Evolutionary conservation across 169 alveolate genomes (phyloP).

Genomic region (Amoebophrya sp.): DNA sequence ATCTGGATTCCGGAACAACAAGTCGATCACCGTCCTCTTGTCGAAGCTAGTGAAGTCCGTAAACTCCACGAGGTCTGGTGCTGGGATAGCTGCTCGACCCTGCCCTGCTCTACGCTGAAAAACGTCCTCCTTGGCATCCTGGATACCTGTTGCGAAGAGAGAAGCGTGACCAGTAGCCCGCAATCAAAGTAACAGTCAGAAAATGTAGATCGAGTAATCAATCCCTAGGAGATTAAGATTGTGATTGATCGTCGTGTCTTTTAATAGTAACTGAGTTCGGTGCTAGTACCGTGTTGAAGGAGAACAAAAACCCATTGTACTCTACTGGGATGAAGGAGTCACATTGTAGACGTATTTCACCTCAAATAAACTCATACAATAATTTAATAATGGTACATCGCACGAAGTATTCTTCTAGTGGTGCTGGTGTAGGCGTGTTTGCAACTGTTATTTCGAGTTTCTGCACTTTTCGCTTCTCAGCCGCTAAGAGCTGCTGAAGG

Average conservation of each 20-base stretch:
- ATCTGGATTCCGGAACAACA: background rate
- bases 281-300: background rate
- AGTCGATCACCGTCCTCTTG: background rate
- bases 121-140: background rate
- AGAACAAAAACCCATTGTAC: background rate
- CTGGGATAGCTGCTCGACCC: background rate
- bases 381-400: background rate
- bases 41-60: background rate
- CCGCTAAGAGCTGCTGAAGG: background rate
- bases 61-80: background rate
- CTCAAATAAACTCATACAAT: background rate
- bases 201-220: background rate
- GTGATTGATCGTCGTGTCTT: background rate
- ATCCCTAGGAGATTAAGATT: background rate
- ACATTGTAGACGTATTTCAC: too few relatives aligned
- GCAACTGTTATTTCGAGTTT: background rate
- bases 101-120: background rate
- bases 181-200: background rate
- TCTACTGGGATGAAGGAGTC: background rate
- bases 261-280: background rate
- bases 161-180: background rate
- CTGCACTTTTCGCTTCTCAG: slow-evolving; percentile 6
- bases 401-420: slow-evolving; percentile 1
- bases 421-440: background rate
- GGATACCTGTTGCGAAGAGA: background rate